Evolutionary conservation across 192 early-diverging fungal genomes (phyloP).

Genomic region (Coemansia sp.): DNA sequence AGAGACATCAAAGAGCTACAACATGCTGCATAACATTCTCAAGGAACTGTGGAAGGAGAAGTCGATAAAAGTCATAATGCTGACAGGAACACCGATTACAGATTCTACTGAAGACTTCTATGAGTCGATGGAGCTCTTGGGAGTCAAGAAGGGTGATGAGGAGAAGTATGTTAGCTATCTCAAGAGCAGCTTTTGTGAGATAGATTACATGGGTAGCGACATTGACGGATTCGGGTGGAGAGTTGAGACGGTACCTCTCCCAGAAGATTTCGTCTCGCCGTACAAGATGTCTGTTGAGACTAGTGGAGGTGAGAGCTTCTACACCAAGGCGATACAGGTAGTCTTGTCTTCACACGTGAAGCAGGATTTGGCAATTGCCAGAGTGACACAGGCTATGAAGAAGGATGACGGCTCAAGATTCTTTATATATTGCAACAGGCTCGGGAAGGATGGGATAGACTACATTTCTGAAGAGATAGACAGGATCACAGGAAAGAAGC

Average conservation of each 20-base stretch:
- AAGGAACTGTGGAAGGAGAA: conserved; percentile 6
- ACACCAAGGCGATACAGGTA: background rate
- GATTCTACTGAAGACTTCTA: conserved; percentile 11
- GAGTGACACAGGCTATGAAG: background rate
- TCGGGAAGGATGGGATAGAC: background rate
- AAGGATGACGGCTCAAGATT: background rate
- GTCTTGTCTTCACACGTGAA: background rate
- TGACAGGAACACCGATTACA: conserved; percentile 15
- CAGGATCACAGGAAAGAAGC: background rate
- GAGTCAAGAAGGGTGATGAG: background rate
- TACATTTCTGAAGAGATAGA: conserved; percentile 4
- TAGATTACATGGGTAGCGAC: background rate
- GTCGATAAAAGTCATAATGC: conserved; percentile 9
- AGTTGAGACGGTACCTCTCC: background rate
- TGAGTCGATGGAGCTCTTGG: conserved; percentile 1
- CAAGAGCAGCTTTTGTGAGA: conserved; percentile 4
- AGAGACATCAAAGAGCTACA: background rate
- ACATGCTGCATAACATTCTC: background rate
- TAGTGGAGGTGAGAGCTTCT: background rate
- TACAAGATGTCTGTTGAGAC: background rate
- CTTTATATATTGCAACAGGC: conserved; percentile 12
- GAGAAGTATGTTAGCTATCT: conserved; percentile 2
- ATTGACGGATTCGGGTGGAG: conserved; percentile 1
- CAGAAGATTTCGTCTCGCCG: background rate
- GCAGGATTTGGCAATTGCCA: background rate